phyloP scores from a whole-genome alignment of 345 rosid genomes.

The Trapa bicornis region DNA sequence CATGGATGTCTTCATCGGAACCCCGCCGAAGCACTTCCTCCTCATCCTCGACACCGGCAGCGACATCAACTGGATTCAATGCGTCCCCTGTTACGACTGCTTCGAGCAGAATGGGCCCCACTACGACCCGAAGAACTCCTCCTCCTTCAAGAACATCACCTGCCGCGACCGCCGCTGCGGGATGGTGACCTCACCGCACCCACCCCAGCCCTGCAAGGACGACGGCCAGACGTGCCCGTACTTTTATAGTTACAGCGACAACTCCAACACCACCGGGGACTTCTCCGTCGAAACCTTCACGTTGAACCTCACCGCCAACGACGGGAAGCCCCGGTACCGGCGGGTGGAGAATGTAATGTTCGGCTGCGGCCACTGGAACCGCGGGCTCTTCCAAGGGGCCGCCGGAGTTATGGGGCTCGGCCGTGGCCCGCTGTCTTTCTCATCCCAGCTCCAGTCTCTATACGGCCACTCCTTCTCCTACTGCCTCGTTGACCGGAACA shows the following conservation, averaged over 20 bases:
- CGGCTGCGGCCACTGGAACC: constrained; percentile 96
- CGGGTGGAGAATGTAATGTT: constrained; percentile 70
- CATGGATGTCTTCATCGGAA: constrained; percentile 83
- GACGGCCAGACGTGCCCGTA: constrained; percentile 72
- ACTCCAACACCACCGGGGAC: constrained; percentile 92
- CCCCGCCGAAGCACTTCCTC: constrained; percentile 81
- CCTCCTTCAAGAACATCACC: constrained; percentile 48
- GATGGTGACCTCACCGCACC: constrained; percentile 65
- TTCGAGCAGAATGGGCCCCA: constrained; percentile 71
- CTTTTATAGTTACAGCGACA: constrained; percentile 91
- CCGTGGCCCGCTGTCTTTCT: constrained; percentile 83
- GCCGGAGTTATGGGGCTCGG: constrained; percentile 83
- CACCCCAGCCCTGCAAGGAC: constrained; percentile 51
- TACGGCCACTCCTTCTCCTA: constrained; percentile 90
- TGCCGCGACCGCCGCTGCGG: constrained; percentile 58
- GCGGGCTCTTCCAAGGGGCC: constrained; percentile 93
- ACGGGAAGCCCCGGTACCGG: constrained; percentile 43
- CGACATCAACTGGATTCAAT: constrained; percentile 91
- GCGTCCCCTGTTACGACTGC: constrained; percentile 78
- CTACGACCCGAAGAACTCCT: constrained; percentile 53
- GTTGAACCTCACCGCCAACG: constrained; percentile 48
- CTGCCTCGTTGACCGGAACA: constrained; percentile 79
- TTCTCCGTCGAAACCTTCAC: constrained; percentile 76
- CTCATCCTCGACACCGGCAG: constrained; percentile 95
- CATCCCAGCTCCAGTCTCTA: constrained; percentile 80